Base-by-base conservation (phyloP, 1,139 yeast species). In the Sugiyamaella castrensis region DNA sequence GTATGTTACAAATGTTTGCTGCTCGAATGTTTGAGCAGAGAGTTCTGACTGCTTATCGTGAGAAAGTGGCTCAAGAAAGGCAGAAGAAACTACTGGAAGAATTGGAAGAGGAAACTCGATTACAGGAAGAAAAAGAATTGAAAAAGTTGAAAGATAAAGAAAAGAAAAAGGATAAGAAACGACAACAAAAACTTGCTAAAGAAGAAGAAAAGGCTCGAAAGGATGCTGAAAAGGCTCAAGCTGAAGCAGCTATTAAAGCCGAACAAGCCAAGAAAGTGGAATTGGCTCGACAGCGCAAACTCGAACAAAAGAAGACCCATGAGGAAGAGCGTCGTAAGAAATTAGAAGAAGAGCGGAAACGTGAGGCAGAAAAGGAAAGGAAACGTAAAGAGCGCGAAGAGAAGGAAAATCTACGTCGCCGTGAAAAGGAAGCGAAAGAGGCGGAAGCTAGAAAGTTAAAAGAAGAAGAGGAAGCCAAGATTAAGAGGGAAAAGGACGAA, bases 101-200 rank as follows among this genome's bases (percentile, higher is more conserved):
- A 63, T 75, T 87, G 42, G 95, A 86, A 53, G 87, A 84, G 15
- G 95, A 86, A 65, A 86, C 81, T 57, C 74, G 76, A 43, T 80
- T 82, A 28, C 78, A 81, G 62, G 80, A 79, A 61, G 89, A 84
- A 57, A 80, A 80, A 41, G 92, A 84, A 64, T 79, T 80, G 64
- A 84, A 84, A 67, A 84, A 83, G 62, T 74, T 76, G 54, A 77
- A 76, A 53, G 92, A 85, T 57, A 82, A 80, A 66, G 95, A 87
- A 60, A 83, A 82, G 69, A 82, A 84, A 50, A 82, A 83, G 63
- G 94, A 87, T 59, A 86, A 85, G 75, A 86, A 85, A 64, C 75
- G 84, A 26, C 74, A 77, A 37, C 82, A 77, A 55, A 86, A 82
- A 61, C 73, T 74, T 46, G 88, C 87, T 16, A 84, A 82, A 58